Base-by-base conservation (phyloP, 306 rosid species). In the Sicyos baderoa region DNA sequence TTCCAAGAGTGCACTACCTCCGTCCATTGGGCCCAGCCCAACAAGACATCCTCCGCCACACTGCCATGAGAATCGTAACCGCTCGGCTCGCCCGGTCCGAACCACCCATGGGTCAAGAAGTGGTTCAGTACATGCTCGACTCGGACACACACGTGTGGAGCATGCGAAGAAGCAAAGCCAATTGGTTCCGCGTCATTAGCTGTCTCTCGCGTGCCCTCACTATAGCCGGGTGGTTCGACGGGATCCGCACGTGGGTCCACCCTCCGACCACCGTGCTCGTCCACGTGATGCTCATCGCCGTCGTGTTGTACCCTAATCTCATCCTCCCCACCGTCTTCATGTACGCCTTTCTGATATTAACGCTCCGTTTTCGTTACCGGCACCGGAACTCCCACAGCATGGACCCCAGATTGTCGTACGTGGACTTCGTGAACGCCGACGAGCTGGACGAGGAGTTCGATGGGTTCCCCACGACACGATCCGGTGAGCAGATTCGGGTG, bases 371-470 rank as follows among this genome's bases (percentile, higher is more conserved):
- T 25, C 74, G 93, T 4, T 76, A 74, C 55, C 82, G 93, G 0
- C 67, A 42, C 4, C 47, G 84, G 71, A 75, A 52, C 21, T 84
- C 95, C 15, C 76, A 17, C 3, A 82, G 56, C 69, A 83, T 92
- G 86, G 95, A 89, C 72, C 82, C 86, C 7, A 77, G 91, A 29
- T 35, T 89, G 37, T 92, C 96, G 0, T 83, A 86, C 76, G 85
- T 87, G 74, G 96, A 89, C 53, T 81, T 80, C 1, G 92, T 85
- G 64, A 85, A 87, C 66, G 17, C 72, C 0, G 95, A 92, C 8
- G 98, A 92, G 76, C 79, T 92, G 2, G 96, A 92, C 2, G 98
- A 92, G 44, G 98, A 92, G 75, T 86, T 92, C 0, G 98, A 89
- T 48, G 88, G 93, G 49, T 83, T 92, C 49, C 96, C 96, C 0